Conservation (phyloP, 2,329 filamentous ascomycete genomes). For the Pezicula carpinea region DNA sequence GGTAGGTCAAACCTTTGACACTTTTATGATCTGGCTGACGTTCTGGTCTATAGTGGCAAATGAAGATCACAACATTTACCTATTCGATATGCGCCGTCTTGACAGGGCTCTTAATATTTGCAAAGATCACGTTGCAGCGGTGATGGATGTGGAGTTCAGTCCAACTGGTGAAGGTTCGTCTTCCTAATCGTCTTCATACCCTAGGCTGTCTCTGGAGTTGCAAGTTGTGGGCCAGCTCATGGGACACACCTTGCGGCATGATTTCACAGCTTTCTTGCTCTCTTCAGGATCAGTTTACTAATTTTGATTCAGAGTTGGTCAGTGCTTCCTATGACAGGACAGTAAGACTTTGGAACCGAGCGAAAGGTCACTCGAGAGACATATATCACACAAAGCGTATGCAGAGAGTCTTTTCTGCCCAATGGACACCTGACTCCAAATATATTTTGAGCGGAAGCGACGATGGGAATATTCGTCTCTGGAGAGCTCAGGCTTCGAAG, state of each 20-base stretch:
- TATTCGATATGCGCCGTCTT: constrained; percentile 94
- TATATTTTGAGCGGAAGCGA: constrained; percentile 90
- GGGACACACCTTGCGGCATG: no score
- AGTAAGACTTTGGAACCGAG: constrained; percentile 77
- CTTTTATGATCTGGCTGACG: no score
- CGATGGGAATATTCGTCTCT: constrained; percentile 86
- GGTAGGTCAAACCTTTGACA: no score
- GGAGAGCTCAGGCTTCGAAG: constrained; percentile 81
- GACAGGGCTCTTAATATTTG: constrained; percentile 83
- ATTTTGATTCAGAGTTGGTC: constrained; percentile 59
- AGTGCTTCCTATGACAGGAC: constrained; percentile 86
- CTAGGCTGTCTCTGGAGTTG: no score
- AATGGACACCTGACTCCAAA: constrained; percentile 83
- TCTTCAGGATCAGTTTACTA: no score
- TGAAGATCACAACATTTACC: constrained; percentile 86
- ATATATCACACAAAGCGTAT: constrained; percentile 97
- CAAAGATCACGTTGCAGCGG: constrained; percentile 82
- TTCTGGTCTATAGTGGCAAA: constrained; percentile 56
- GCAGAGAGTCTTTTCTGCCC: constrained; percentile 85
- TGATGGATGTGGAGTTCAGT: constrained; percentile 95
- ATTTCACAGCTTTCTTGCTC: no score
- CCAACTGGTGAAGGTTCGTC: constrained; percentile 68
- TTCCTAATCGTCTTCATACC: no score
- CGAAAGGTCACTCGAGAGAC: constrained; percentile 80
- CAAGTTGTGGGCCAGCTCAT: no score